Conservation (phyloP, 441 rosid species). For the Syzygium malaccense region DNA sequence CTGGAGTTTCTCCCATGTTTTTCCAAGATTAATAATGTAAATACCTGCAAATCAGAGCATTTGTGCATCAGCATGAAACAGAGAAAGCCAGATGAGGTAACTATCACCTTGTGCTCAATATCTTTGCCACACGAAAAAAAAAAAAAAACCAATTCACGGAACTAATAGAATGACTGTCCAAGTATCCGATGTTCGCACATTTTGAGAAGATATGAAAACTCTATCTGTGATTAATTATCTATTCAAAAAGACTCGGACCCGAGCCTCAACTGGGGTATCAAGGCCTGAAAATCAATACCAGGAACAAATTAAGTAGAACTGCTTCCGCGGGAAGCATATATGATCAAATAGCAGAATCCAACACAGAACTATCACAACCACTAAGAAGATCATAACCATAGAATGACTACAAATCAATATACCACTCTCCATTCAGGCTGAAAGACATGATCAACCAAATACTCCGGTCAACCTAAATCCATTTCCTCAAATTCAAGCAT, state of each 20-base stretch:
- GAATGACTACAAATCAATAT: background rate
- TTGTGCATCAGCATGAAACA: background rate
- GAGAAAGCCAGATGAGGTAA: background rate
- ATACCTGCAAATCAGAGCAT: constrained; percentile 33
- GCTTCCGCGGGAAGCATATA: background rate
- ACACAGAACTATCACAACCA: background rate
- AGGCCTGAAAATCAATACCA: background rate
- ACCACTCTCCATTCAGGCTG: background rate
- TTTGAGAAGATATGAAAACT: background rate
- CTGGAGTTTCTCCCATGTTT: constrained; percentile 89
- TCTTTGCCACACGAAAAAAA: background rate
- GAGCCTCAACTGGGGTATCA: background rate
- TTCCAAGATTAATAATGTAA: constrained; percentile 83
- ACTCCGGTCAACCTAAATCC: background rate
- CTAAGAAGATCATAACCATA: background rate
- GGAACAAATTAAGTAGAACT: background rate
- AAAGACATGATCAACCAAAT: background rate
- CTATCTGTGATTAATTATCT: background rate
- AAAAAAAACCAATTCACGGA: background rate
- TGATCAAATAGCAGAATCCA: background rate
- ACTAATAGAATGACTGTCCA: background rate
- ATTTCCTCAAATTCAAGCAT: background rate
- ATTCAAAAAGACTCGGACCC: background rate
- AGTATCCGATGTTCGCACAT: background rate
- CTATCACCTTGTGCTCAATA: background rate